Conservation (phyloP, 345 rosid species). For the Excoecaria agallocha region DNA sequence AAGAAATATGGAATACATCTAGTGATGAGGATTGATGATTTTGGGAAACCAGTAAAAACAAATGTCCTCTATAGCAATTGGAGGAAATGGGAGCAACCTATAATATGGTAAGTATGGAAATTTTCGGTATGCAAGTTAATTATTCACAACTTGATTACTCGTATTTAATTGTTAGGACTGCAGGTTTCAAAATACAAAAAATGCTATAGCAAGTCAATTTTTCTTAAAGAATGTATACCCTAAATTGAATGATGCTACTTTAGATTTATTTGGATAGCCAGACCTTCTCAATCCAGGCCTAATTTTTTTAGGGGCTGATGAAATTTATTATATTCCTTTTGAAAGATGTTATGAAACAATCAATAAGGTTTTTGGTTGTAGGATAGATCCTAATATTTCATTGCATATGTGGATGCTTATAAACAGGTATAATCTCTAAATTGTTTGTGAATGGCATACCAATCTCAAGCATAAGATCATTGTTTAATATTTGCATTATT, state of each 20-base stretch:
- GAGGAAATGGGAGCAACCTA: conserved; percentile 83
- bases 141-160: conserved; percentile 9
- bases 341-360: conserved; percentile 72
- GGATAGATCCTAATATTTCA: conserved; percentile 75
- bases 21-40: no score
- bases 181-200: conserved; percentile 96
- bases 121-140: background rate
- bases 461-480: background rate
- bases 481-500: background rate
- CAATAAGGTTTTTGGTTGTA: conserved; percentile 59
- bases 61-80: conserved; percentile 86
- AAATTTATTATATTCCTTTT: conserved; percentile 76
- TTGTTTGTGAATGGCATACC: background rate
- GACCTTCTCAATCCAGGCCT: conserved; percentile 51
- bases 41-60: conserved; percentile 74
- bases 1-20: no score
- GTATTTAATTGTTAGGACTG: conserved; percentile 19
- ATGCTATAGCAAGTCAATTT: conserved; percentile 89
- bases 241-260: conserved; percentile 71
- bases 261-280: conserved; percentile 62
- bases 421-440: conserved; percentile 54
- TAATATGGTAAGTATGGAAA: conserved; percentile 63
- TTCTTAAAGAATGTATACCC: conserved; percentile 83
- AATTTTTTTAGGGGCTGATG: conserved; percentile 95
- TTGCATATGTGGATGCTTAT: conserved; percentile 90